Base-by-base conservation (phyloP, 148 eudicot genomes). In the Camellia lanceoleosa region DNA sequence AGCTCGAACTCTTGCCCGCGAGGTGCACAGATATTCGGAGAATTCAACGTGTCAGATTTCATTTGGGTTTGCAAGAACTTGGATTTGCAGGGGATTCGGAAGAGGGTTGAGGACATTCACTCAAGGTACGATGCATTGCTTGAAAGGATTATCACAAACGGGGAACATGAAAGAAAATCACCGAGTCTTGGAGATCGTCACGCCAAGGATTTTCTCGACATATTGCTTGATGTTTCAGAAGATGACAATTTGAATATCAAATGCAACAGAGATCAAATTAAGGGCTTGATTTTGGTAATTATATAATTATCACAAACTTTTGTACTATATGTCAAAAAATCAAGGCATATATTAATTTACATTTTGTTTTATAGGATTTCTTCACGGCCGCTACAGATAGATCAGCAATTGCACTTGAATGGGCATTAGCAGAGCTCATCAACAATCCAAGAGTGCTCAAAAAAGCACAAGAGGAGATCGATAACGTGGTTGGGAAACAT, bases 381-480 rank as follows among this genome's bases (percentile, higher is more conserved):
- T 80, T 80, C 82, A 80, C 82, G 12, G 82, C 77, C 4, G 77
- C 76, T 18, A 80, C 82, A 0, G 82, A 80, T 38, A 80, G 64
- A 5, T 71, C 82, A 71, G 82, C 82, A 2, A 72, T 67, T 59
- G 15, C 82, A n/a, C 18, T 80, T 2, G 82, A 72, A 72, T 80
- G 82, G 82, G 58, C 77, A 30, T 19, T 63, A 49, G 71, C 82
- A 16, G 77, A 80, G 66, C 71, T 80, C n/a, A 80, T 80, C 70
- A 80, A 72, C 82, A 80, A 80, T 41, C 82, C 82, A 16, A 51
- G 12, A 63, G 68, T 72, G n/a, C 73, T 80, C n/a, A 62, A 72
- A 66, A 80, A 63, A 63, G 82, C 77, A 7, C 71, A 72, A 30
- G 76, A 79, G 47, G 81, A 79, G 70, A 62, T 79, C 18, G 81